Evolutionary conservation across 495 filamentous ascomycete genomes (phyloP).

Genomic region (Trichoderma erinaceum): DNA sequence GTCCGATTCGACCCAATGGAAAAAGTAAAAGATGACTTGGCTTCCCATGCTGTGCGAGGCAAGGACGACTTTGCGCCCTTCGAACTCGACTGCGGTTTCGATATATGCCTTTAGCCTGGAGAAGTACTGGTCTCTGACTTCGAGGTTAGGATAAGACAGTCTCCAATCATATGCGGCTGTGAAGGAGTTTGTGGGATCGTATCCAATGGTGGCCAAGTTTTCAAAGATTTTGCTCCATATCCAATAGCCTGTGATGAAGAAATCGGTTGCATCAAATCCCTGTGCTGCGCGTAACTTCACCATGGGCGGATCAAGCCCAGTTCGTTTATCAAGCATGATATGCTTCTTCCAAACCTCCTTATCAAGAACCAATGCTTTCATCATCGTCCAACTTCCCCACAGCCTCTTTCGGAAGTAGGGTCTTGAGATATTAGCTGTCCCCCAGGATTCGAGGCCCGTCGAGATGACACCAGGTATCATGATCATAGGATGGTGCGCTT

Average conservation of each 20-base stretch:
- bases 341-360: constrained; percentile 93
- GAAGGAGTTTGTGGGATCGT: constrained; percentile 92
- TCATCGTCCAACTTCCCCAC: constrained; percentile 99
- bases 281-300: constrained; percentile 93
- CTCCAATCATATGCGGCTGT: constrained; percentile 97
- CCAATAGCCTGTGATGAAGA: constrained; percentile 88
- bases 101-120: constrained; percentile 83
- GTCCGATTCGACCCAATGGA: constrained; percentile 89
- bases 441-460: constrained; percentile 94
- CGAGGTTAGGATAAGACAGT: constrained; percentile 84
- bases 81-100: constrained; percentile 65
- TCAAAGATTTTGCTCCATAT: constrained; percentile 99
- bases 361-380: constrained; percentile 86
- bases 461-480: constrained; percentile 98
- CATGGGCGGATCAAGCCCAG: constrained; percentile 84
- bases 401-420: constrained; percentile 89
- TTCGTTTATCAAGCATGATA: constrained; percentile 89
- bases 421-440: constrained; percentile 69
- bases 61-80: constrained; percentile 74
- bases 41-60: constrained; percentile 95
- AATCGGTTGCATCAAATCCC: constrained; percentile 98
- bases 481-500: constrained; percentile 81
- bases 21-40: constrained; percentile 92
- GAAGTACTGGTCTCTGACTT: constrained; percentile 89
- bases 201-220: constrained; percentile 90